Evolutionary conservation across 495 filamentous ascomycete genomes (phyloP), one percentile per base, ranked within the genome.

Genomic region (Ascodesmis nigricans): DNA sequence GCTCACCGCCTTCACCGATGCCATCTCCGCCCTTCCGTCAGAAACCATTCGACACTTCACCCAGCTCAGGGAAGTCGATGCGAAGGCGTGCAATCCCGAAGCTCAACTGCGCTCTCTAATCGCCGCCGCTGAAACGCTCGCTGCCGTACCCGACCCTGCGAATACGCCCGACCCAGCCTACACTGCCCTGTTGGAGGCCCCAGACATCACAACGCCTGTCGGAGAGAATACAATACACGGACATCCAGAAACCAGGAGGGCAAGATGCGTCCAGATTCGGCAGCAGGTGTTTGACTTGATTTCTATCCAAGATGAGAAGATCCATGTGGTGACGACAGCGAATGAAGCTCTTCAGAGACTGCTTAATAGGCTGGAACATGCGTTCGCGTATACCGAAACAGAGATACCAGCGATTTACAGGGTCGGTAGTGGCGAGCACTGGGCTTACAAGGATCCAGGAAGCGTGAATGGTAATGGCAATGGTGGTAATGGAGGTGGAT

Each of bases 351-450:
- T 95, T 5, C 69, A 80, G 36, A 84, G 78, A 49, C 82, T 93
- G 51, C 58, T 92, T 14, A 54, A 66, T 35, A 76, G 87, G 15
- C 67, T 93, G 43, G 77, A 95, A 42, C 70, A 73, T 25, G 68
- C 82, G 14, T 90, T 69, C 59, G 73, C 76, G 9, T 72, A 78
- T 55, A 68, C 95, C 33, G 76, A 83, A 35, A 59, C 62, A 29
- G 87, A 95, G 52, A 76, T 95, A 52, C 92, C 82, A 58, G 82
- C 91, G 22, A 78, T 93, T 52, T 80, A 90, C 34, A 75, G 90
- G 48, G 69, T 78, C 50, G 87, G 87, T 19, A 95, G 80, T 53
- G 64, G 72, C 32, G 78, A 69, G 33, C 87, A 99, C 52, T 99
- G 87, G 87, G 87, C 87, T 33, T 95, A 93, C 56, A 70, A 69